Evolutionary conservation across 2,329 filamentous ascomycete genomes (phyloP).

Genomic region (Alternaria triticimaculans): DNA sequence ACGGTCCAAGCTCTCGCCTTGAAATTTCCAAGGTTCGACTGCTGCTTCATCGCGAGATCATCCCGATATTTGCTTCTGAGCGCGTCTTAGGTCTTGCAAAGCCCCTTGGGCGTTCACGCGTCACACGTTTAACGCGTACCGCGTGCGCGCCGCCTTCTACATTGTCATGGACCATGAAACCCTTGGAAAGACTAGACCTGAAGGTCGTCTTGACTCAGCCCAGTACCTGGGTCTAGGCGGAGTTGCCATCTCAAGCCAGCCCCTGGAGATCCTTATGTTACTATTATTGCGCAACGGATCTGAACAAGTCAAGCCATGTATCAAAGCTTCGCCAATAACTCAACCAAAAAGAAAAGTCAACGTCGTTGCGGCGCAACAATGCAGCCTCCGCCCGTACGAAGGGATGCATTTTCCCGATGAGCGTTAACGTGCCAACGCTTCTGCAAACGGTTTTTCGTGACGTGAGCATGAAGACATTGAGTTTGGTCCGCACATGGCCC

Average conservation of each 20-base stretch:
- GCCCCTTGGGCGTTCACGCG: slow-evolving; percentile 13
- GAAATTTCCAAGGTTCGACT: slow-evolving; percentile 26
- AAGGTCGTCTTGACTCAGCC: slow-evolving; percentile 1
- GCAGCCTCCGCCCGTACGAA: background rate
- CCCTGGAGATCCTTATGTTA: slow-evolving; percentile 4
- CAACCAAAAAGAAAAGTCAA: background rate
- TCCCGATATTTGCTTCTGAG: slow-evolving; percentile 17
- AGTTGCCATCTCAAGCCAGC: slow-evolving; percentile 1
- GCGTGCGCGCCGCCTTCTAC: slow-evolving; percentile 9
- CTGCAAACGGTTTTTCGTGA: slow-evolving; percentile 17
- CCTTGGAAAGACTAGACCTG: background rate
- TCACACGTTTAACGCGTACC: slow-evolving; percentile 18
- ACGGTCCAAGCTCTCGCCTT: slow-evolving; percentile 24
- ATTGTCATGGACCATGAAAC: slow-evolving; percentile 11
- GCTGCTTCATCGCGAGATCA: slow-evolving; percentile 28
- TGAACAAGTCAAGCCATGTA: background rate
- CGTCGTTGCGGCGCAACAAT: background rate
- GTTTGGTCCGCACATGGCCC: slow-evolving; percentile 5
- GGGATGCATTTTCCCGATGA: background rate
- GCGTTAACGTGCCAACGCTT: slow-evolving; percentile 10
- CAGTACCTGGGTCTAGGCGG: background rate
- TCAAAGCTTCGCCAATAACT: background rate
- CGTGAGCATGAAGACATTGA: slow-evolving; percentile 14
- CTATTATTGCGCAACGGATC: slow-evolving; percentile 1
- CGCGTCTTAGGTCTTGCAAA: slow-evolving; percentile 10